These are phyloP conservation scores for Monosporozyma servazzii DNA, from an alignment of 805 yeast species.

Conservation along the genomic window DNA sequence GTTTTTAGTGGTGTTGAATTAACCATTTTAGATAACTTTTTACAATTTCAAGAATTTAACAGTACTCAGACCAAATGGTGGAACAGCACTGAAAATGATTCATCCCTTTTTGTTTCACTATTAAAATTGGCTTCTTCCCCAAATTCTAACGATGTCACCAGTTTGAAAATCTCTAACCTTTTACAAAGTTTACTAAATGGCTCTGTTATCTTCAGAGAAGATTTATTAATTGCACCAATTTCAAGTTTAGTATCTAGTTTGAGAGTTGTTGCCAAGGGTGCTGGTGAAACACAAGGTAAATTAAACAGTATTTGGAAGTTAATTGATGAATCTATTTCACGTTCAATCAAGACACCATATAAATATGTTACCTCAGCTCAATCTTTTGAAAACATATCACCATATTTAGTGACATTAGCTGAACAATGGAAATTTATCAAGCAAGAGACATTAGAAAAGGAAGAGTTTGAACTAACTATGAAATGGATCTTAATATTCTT, in stretches of 20 bases:
- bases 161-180: constrained; percentile 40
- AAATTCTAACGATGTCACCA: constrained; percentile 22
- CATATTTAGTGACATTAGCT: constrained; percentile 44
- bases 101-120: constrained; percentile 61
- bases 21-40: constrained; percentile 46
- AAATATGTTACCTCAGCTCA: constrained; percentile 62
- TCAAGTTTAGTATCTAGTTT: constrained; percentile 46
- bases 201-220: constrained; percentile 45
- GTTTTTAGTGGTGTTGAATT: constrained; percentile 45
- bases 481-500: constrained; percentile 46
- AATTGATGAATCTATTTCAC: constrained; percentile 65
- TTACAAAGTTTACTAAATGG: constrained; percentile 41
- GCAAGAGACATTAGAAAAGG: constrained; percentile 1
- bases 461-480: constrained; percentile 18
- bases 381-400: constrained; percentile 36
- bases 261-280: constrained; percentile 12
- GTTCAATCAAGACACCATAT: constrained; percentile 69
- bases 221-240: constrained; percentile 45
- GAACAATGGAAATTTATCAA: constrained; percentile 63
- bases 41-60: constrained; percentile 51
- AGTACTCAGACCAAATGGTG: constrained; percentile 68
- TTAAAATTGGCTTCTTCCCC: constrained; percentile 41
- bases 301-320: constrained; percentile 44
- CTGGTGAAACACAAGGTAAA: constrained; percentile 7
- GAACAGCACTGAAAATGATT: constrained; percentile 41